Evolutionary conservation across 192 early-diverging fungal species (phyloP).

Genomic region (Haplosporangium gracile): DNA sequence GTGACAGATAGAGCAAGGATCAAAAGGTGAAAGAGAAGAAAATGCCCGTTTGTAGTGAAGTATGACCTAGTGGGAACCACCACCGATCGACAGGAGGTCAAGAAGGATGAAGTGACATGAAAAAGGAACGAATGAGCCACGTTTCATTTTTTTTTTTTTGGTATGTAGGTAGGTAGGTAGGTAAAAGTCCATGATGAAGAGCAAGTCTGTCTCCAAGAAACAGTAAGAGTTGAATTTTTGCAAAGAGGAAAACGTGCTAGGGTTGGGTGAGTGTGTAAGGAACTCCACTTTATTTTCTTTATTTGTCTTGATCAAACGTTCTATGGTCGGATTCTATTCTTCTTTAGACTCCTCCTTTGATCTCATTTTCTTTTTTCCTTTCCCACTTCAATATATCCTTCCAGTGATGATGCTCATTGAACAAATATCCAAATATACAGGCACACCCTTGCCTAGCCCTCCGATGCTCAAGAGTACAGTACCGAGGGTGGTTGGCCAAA

Average conservation of each 20-base stretch:
- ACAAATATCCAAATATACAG: too few species aligned
- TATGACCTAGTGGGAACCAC: not conserved
- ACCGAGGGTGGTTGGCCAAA: too few species aligned
- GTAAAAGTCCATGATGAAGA: not conserved
- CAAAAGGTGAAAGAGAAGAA: not conserved
- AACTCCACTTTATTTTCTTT: not conserved
- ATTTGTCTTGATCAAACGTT: not conserved
- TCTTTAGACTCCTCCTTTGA: not conserved
- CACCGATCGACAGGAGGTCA: not conserved
- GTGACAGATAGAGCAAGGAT: not conserved
- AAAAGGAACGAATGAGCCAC: not conserved
- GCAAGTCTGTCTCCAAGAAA: not conserved
- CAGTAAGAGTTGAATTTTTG: not conserved
- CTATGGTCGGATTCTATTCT: not conserved
- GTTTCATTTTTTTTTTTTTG: not conserved
- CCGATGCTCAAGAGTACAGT: too few species aligned
- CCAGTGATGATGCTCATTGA: too few species aligned
- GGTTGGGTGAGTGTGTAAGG: not conserved
- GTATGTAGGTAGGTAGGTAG: not conserved
- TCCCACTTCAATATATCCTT: not conserved
- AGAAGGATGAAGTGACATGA: not conserved
- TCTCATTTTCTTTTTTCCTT: constrained; percentile 10
- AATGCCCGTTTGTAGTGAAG: not conserved
- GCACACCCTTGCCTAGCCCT: too few species aligned
- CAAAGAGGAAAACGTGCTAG: not conserved